Base-by-base conservation (phyloP, 306 rosid genomes). In the Trifolium dubium region DNA sequence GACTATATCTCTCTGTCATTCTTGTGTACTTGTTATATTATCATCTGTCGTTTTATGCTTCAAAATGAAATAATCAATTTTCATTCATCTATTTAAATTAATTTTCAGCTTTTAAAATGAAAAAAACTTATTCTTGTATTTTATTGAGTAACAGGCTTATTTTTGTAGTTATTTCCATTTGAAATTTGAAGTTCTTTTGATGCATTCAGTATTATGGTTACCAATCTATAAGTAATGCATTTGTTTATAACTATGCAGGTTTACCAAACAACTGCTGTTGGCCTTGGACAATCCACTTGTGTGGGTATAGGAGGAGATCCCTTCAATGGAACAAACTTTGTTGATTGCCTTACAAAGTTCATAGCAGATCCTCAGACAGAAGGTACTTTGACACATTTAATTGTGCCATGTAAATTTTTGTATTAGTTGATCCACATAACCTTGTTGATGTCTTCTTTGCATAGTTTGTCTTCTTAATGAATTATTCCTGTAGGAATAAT, bases 221-320 rank as follows among this genome's bases (percentile, higher is more conserved):
- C 54, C 56, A 29, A 29, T 72, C 41, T 58, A 80, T 73, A 84
- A 77, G 60, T 62, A 53, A 39, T 67, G 30, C 61, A 19, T 59
- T 74, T 29, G 28, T 77, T 47, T 29, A 65, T 40, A 50, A 61
- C 61, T 71, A 32, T 86, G 64, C 81, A 95, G 99, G 99, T 95
- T 81, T 95, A 85, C 85, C 99, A 92, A 88, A 95, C 99, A 17
- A 92, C 99, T 76, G 88, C 93, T 67, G 99, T 92, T 80, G 98
- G 99, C 83, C 99, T 92, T 78, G 99, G 99, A 76, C 99, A 95
- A 81, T 95, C 99, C 62, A 95, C 99, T 34, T 95, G 99, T 74
- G 99, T 95, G 71, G 99, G 99, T 69, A 95, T 95, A 7, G 99
- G 98, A 56, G 98, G 99, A 44, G 99, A 95, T 85, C 99, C 99